These are phyloP conservation scores for Tulasnella calospora DNA, from an alignment of 768 basidiomycete genomes.

Conservation along the genomic window DNA sequence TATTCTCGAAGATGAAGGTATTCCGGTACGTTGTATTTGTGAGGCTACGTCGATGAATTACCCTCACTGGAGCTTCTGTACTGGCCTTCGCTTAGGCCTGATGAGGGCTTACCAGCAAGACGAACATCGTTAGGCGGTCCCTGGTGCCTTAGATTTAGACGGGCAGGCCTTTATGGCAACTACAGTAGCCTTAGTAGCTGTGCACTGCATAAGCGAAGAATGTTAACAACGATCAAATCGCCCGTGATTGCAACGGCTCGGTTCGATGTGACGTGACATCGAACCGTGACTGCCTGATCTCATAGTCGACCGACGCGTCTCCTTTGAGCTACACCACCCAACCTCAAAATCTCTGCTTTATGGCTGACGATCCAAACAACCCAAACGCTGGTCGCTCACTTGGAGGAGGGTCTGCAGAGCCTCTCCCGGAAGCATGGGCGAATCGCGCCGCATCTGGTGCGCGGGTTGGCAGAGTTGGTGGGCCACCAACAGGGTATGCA, in stretches of 20 bases:
- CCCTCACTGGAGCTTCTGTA: not conserved
- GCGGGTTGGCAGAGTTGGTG: conserved; percentile 28
- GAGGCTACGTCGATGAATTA: not conserved
- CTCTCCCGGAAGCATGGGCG: conserved; percentile 41
- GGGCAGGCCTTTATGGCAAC: not conserved
- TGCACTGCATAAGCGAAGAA: not conserved
- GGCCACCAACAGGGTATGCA: conserved; percentile 14
- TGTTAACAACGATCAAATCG: not conserved
- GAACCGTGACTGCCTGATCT: not conserved
- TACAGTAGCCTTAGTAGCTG: not conserved
- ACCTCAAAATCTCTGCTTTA: not conserved
- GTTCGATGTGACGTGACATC: not conserved
- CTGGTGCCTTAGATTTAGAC: not conserved
- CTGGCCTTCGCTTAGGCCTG: not conserved
- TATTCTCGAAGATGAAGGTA: conserved; percentile 20
- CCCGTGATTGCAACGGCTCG: not conserved
- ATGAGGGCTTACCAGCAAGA: not conserved
- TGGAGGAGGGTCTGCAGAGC: conserved; percentile 47
- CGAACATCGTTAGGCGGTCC: not conserved
- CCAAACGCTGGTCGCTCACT: conserved; percentile 45
- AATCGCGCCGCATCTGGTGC: conserved; percentile 19
- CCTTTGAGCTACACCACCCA: not conserved
- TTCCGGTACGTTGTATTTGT: conserved; percentile 9
- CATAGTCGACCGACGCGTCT: not conserved
- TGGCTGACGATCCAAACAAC: conserved; percentile 26